Conservation (phyloP, 73 alveolate genomes). For the Paramecium tetraurelia region DNA sequence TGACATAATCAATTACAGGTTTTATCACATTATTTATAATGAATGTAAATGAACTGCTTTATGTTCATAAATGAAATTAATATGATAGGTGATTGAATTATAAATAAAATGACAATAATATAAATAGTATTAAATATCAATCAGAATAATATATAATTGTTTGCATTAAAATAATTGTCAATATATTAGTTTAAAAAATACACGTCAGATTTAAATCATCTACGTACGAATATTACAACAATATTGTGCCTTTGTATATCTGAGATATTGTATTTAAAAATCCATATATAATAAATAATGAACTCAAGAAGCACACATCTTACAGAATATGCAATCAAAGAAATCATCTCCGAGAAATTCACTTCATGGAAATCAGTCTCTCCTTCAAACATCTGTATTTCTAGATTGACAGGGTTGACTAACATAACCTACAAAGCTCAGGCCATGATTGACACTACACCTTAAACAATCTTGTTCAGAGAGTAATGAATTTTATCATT, state of each 20-base stretch:
- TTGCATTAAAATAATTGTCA: background rate
- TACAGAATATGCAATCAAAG: background rate
- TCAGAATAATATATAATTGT: background rate
- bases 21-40: too few relatives aligned
- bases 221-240: conserved; percentile 36
- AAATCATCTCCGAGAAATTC: background rate
- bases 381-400: background rate
- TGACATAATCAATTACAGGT: too few relatives aligned
- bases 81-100: too few relatives aligned
- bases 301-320: conserved; percentile 25
- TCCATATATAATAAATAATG: background rate
- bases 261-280: conserved; percentile 1
- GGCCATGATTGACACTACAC: background rate
- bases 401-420: background rate
- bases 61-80: too few relatives aligned
- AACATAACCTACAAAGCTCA: background rate
- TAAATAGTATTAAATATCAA: background rate
- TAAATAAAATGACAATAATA: too few relatives aligned
- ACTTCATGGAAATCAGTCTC: background rate
- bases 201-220: background rate
- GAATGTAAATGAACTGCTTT: too few relatives aligned
- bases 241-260: conserved; percentile 28
- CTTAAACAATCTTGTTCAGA: background rate
- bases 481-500: background rate
- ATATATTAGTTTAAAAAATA: background rate